phyloP scores from a whole-genome alignment of 2,329 filamentous ascomycete genomes.

The Trichophyton mentagrophytes region DNA sequence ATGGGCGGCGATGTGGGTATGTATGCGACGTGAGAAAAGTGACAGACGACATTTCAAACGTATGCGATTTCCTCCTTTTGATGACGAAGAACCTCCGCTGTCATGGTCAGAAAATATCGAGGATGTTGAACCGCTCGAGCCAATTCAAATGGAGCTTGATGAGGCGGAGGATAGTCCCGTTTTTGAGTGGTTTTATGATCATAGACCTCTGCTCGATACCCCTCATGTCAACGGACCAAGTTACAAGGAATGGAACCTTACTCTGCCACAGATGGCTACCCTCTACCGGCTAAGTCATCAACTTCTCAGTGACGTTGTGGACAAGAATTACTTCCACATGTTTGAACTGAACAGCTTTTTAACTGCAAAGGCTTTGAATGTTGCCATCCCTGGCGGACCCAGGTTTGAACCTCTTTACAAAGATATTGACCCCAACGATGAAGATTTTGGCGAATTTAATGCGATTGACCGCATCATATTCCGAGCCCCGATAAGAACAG shows the following conservation, averaged over 20 bases:
- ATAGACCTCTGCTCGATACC: slow-evolving; percentile 78
- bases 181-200: slow-evolving; percentile 96
- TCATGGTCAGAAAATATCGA: slow-evolving; percentile 99
- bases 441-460: slow-evolving; percentile 99
- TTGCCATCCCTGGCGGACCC: slow-evolving; percentile 92
- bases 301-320: slow-evolving; percentile 78
- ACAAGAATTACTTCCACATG: slow-evolving; percentile 96
- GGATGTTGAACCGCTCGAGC: slow-evolving; percentile 91
- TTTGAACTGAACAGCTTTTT: slow-evolving; percentile 92
- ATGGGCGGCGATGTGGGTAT: slow-evolving; percentile 99
- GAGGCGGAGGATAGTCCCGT: slow-evolving; percentile 85
- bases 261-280: slow-evolving; percentile 88
- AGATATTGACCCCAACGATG: slow-evolving; percentile 95
- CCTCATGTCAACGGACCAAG: slow-evolving; percentile 90
- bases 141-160: slow-evolving; percentile 96
- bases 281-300: slow-evolving; percentile 85
- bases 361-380: slow-evolving; percentile 91
- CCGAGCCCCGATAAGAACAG: slow-evolving; percentile 82
- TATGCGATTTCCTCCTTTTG: slow-evolving; percentile 97
- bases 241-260: slow-evolving; percentile 92
- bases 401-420: slow-evolving; percentile 96
- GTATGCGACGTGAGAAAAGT: slow-evolving; percentile 95
- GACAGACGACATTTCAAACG: slow-evolving; percentile 93
- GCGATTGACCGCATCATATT: slow-evolving; percentile 99
- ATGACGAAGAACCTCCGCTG: slow-evolving; percentile 93